phyloP scores from a whole-genome alignment of 169 alveolate species.

The Plasmodium yoelii region DNA sequence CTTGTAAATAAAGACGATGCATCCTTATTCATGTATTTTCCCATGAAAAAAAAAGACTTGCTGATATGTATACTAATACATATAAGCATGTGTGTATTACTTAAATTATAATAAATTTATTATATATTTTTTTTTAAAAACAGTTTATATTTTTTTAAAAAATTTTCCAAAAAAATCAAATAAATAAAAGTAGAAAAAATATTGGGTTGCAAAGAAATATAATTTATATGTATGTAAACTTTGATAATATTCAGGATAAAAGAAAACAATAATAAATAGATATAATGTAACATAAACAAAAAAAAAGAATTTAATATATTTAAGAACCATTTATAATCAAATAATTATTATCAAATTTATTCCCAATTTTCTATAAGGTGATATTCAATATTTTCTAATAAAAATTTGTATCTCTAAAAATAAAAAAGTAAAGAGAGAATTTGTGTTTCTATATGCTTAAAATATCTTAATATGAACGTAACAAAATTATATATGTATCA shows the following conservation, averaged over 20 bases:
- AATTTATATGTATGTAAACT: too few relatives aligned
- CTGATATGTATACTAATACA: too few relatives aligned
- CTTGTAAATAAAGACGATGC: too few relatives aligned
- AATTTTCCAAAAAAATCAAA: conserved; percentile 17
- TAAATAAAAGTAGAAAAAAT: not conserved
- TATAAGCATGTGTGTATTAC: too few relatives aligned
- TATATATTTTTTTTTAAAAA: conserved; percentile 6
- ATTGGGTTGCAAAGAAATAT: too few relatives aligned
- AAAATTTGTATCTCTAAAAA: conserved; percentile 71
- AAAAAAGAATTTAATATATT: not conserved
- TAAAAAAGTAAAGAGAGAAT: not conserved
- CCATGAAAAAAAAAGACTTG: too few relatives aligned
- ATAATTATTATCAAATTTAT: conserved; percentile 3
- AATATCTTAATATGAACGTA: not conserved
- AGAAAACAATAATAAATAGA: conserved; percentile 13
- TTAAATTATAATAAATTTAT: too few relatives aligned
- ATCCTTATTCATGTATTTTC: too few relatives aligned
- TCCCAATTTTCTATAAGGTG: conserved; percentile 58
- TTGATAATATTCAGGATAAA: not conserved
- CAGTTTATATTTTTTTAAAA: conserved; percentile 3
- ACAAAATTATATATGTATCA: not conserved
- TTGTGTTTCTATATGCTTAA: not conserved
- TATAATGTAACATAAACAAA: not conserved
- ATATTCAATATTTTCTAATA: conserved; percentile 67
- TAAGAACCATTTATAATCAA: conserved; percentile 4